These are phyloP conservation scores for Nasturtium officinale DNA, from an alignment of 345 rosid genomes.

Conservation along the genomic window DNA sequence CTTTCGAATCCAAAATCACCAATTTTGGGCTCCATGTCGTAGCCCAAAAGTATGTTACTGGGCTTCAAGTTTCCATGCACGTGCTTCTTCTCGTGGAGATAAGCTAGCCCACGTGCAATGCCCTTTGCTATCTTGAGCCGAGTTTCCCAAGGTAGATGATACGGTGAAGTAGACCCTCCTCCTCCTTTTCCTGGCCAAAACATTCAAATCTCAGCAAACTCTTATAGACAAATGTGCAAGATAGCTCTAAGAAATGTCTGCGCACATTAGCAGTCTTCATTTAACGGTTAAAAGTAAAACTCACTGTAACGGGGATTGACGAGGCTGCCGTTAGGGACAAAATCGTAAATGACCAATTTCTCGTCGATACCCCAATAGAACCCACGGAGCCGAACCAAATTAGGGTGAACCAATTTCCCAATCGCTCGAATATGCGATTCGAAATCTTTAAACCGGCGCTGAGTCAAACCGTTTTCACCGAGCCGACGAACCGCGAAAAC, in stretches of 20 bases:
- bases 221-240: not conserved
- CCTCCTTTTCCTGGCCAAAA: slow-evolving; percentile 65
- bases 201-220: slow-evolving; percentile 3
- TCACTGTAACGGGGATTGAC: slow-evolving; percentile 86
- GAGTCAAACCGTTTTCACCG: slow-evolving; percentile 58
- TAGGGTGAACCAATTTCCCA: slow-evolving; percentile 82
- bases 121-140: slow-evolving; percentile 82
- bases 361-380: slow-evolving; percentile 76
- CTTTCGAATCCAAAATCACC: slow-evolving; percentile 88
- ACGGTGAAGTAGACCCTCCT: slow-evolving; percentile 64
- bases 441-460: slow-evolving; percentile 77
- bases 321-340: slow-evolving; percentile 80
- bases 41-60: slow-evolving; percentile 69
- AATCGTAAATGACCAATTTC: slow-evolving; percentile 74
- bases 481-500: slow-evolving; percentile 79
- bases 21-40: slow-evolving; percentile 73
- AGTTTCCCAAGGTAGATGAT: slow-evolving; percentile 78
- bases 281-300: slow-evolving; percentile 23
- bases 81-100: slow-evolving; percentile 87
- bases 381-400: slow-evolving; percentile 81
- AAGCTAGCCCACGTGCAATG: slow-evolving; percentile 74
- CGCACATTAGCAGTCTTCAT: slow-evolving; percentile 17
- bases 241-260: not conserved
- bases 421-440: slow-evolving; percentile 74
- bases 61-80: slow-evolving; percentile 95